Percentiles rank a stretch among this genome's conserved stretches.
Conservation (phyloP, 2,329 filamentous ascomycete species). For the Tolypocladium cylindrosporum region DNA sequence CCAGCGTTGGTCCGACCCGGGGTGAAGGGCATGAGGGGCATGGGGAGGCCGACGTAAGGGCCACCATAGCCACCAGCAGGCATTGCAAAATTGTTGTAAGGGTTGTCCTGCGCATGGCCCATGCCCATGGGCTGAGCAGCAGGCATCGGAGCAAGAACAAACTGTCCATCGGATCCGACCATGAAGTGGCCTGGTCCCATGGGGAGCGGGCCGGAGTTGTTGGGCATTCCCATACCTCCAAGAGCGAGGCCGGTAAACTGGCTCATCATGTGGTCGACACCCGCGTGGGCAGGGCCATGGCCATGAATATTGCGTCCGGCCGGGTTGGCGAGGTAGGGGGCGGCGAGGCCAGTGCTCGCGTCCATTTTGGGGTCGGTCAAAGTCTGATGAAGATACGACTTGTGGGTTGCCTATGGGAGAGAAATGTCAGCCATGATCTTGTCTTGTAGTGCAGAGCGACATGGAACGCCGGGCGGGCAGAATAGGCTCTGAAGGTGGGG, state of each 20-base stretch:
- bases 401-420: slow-evolving; percentile 11
- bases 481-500: no score
- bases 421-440: background rate
- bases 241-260: slow-evolving; percentile 28
- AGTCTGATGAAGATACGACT: slow-evolving; percentile 24
- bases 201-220: slow-evolving; percentile 16
- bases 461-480: no score
- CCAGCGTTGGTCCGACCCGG: slow-evolving; percentile 36
- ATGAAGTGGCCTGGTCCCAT: slow-evolving; percentile 26
- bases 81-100: slow-evolving; percentile 22
- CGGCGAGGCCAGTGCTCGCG: slow-evolving; percentile 17
- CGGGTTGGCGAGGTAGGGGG: slow-evolving; percentile 20
- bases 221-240: slow-evolving; percentile 22
- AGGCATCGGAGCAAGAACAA: slow-evolving; percentile 26
- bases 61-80: slow-evolving; percentile 22
- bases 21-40: slow-evolving; percentile 38
- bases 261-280: slow-evolving; percentile 22
- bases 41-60: slow-evolving; percentile 25
- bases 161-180: slow-evolving; percentile 27
- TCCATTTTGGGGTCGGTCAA: slow-evolving; percentile 24
- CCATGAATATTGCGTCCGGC: slow-evolving; percentile 17
- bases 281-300: slow-evolving; percentile 17
- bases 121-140: slow-evolving; percentile 23
- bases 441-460: background rate
- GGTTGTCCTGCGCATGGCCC: slow-evolving; percentile 21